Evolutionary conservation across 106 monocot species (phyloP), one percentile per base, ranked within the genome.

Genomic region (Dioscorea alata): DNA sequence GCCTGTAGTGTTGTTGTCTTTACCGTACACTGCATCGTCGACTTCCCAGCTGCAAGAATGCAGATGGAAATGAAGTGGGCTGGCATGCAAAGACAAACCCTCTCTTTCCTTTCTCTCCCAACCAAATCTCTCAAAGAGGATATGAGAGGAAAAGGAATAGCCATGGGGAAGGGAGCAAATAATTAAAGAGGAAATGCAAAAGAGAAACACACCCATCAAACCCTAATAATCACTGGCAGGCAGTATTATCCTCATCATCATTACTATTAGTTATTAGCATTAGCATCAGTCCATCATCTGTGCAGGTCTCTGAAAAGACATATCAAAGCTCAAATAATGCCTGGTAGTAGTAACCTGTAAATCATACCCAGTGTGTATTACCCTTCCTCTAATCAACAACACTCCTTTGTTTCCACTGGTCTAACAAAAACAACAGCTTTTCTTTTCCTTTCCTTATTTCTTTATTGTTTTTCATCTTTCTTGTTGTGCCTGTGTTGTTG

Each of bases 231-330:
- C 28, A 17, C 23, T 7, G 18, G 42, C 28, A 28, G 18, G 42
- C 28, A 28, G 28, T 28, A 28, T 28, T 28, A 28, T 28, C 28
- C 28, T 28, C 28, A 28, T 1, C 28, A 28, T 28, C 28, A 28
- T 28, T 28, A 28, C 28, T 28, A 28, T 28, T 28, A 28, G 28
- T 28, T 28, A 28, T 28, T 28, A 28, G 28, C 28, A 28, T 28
- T 28, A 28, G 28, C 6, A 42, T 42, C 10, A 42, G 42, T 42
- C 42, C 10, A 6, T 42, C 10, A 6, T 42, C 42, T 42, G 42
- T 8, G 42, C 42, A 42, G 42, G 42, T 42, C 42, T 42, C 42
- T 69, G 85, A 85, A 81, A 85, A 75, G 85, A 78, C 71, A 22
- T 16, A 78, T 85, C 85, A 71, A 54, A 28, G 74, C 57, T 33